A percentile compares a stretch with the other conserved stretches of the same genome.
These are phyloP conservation scores for Pseudogymnoascus sp. DNA, from an alignment of 2,329 filamentous ascomycete genomes.

Conservation along the genomic window DNA sequence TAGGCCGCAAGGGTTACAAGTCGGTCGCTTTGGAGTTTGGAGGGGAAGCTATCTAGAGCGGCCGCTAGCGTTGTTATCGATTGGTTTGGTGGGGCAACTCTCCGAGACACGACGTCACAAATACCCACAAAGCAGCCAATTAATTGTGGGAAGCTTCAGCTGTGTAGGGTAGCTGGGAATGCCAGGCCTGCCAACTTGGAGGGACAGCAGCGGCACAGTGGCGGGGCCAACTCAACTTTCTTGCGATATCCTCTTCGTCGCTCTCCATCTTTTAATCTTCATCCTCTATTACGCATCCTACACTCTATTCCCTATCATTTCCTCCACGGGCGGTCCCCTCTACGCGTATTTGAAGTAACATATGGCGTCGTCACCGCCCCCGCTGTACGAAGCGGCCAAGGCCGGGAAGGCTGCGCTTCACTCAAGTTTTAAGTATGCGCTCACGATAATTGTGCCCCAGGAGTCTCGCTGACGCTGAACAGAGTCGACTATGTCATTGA, in stretches of 20 bases:
- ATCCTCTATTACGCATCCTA: neutral
- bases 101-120: neutral
- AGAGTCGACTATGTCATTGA: constrained; percentile 84
- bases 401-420: neutral
- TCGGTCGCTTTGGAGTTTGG: neutral
- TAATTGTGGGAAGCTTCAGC: neutral
- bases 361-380: neutral
- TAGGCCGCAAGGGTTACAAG: neutral
- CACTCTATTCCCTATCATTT: neutral
- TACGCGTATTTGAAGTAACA: neutral
- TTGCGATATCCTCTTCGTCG: neutral
- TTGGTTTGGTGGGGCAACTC: neutral
- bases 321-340: neutral
- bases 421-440: neutral
- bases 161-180: neutral
- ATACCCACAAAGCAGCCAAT: neutral
- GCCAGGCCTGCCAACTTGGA: neutral
- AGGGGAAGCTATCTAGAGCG: neutral
- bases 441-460: neutral
- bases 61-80: neutral
- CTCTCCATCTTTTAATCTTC: neutral
- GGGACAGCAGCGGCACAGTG: neutral
- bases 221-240: neutral
- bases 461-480: constrained; percentile 12
- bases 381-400: neutral